Base-by-base conservation (phyloP, 305 asterid genomes). In the Fraxinus latifolia region DNA sequence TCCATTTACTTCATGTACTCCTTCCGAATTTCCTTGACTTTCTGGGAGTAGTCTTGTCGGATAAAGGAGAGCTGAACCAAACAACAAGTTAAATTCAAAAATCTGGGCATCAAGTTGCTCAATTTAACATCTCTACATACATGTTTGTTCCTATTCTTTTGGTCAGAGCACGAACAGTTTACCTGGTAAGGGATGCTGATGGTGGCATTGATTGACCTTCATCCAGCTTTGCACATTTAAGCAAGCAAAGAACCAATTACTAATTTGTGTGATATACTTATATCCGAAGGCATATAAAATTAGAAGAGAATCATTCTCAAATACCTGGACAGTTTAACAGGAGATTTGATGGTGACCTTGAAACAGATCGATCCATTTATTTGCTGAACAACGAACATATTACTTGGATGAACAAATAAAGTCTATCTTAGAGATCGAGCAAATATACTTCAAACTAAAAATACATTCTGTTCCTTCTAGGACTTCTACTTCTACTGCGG, bases 271-370 rank as follows among this genome's bases (percentile, higher is more conserved):
- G 14, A 72, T 36, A 12, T 25, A 25, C 44, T 42, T 77, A 72
- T 15, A 77, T 39, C 17, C 37, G 12, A 15, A 44, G 0, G 25
- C 5, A 70, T 42, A 62, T 4, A 17, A 17, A 73, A 37, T 53
- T 19, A 42, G 79, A 71, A 72, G 4, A 82, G 31, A 44, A 7
- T 0, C 2, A 19, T 47, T 27, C 62, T 31, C 80, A 65, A 62
- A 74, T 88, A 92, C 99, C 97, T 89, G 60, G 93, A 77, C 0
- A 86, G 77, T 86, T 92, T 94, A 77, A 88, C 90, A 87, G 97
- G 98, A 77, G 99, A 90, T 27, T 91, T 3, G 96, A 94, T 78
- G 89, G 97, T 17, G 97, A 95, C 81, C 93, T 91, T 19, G 99
- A 93, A 84, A 83, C 87, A 53, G 97, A 93, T 62, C 90, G 86